Percentiles rank a stretch among this genome's conserved stretches.
phyloP scores from a whole-genome alignment of 2,329 filamentous ascomycete genomes.

The Sordariomycetes sp. region DNA sequence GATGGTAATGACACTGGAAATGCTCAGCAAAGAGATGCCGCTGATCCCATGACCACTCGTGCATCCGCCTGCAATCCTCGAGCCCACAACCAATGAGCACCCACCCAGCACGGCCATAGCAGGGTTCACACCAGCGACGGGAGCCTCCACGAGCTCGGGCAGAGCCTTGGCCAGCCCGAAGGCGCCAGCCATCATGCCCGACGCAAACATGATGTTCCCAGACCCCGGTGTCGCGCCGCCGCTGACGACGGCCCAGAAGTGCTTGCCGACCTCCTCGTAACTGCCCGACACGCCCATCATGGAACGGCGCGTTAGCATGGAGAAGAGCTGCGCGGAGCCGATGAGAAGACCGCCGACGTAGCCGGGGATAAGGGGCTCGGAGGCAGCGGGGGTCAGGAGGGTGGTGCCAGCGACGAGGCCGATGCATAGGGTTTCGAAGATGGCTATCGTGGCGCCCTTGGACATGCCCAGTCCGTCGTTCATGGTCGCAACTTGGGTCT shows the following conservation, averaged over 20 bases:
- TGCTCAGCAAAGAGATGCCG: slow-evolving; percentile 52
- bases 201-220: slow-evolving; percentile 39
- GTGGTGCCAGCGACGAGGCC: slow-evolving; percentile 28
- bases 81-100: slow-evolving; percentile 46
- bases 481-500: slow-evolving; percentile 22
- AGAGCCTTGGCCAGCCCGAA: slow-evolving; percentile 22
- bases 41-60: slow-evolving; percentile 63
- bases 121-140: slow-evolving; percentile 21
- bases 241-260: slow-evolving; percentile 32
- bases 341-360: slow-evolving; percentile 51
- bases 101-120: slow-evolving; percentile 42
- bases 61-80: slow-evolving; percentile 55
- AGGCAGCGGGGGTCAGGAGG: slow-evolving; percentile 19
- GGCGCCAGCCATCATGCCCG: slow-evolving; percentile 39
- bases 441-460: slow-evolving; percentile 23
- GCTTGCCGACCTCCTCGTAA: slow-evolving; percentile 51
- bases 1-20: slow-evolving; percentile 54
- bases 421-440: slow-evolving; percentile 32
- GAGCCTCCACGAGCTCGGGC: slow-evolving; percentile 17
- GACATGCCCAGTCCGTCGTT: slow-evolving; percentile 30
- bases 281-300: slow-evolving; percentile 48
- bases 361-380: slow-evolving; percentile 23
- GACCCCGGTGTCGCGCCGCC: slow-evolving; percentile 2
- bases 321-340: slow-evolving; percentile 47
- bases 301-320: slow-evolving; percentile 39